Evolutionary conservation across 345 rosid genomes (phyloP).

Genomic region (Eucalyptus decipiens): DNA sequence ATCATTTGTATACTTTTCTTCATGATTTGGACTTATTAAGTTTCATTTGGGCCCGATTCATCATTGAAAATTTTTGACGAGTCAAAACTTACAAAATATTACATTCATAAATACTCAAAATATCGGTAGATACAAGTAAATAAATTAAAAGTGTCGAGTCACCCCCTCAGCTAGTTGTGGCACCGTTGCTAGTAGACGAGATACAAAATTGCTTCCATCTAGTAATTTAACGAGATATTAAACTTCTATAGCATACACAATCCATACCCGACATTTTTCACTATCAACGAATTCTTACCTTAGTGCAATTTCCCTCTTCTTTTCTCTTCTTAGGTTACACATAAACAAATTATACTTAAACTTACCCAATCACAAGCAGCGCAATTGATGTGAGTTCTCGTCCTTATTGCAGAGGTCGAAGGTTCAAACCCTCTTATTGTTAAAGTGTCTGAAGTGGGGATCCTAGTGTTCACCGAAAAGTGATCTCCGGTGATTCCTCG

Average conservation of each 20-base stretch:
- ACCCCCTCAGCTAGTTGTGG: not conserved
- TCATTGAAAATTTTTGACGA: not conserved
- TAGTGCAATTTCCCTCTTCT: not conserved
- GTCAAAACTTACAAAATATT: not conserved
- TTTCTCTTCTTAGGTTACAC: not conserved
- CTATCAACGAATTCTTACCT: not conserved
- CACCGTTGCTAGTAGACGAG: fast-evolving
- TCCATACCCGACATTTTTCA: fast-evolving
- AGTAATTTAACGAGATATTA: not conserved
- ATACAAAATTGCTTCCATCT: not conserved
- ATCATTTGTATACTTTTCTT: no score
- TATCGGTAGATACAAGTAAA: not conserved
- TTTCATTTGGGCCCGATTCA: not conserved
- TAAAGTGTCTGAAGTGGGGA: no score
- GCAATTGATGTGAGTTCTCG: no score
- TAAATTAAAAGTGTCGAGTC: not conserved
- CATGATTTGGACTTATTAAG: not conserved
- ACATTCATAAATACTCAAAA: not conserved
- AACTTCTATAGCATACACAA: not conserved
- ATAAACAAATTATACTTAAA: not conserved
- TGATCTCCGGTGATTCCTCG: no score
- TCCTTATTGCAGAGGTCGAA: no score
- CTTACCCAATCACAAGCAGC: not conserved
- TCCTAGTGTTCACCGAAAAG: no score
- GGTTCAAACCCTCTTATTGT: no score